Evolutionary conservation across 129 eudicot species (phyloP).

Genomic region (Helichrysum umbraculigerum): DNA sequence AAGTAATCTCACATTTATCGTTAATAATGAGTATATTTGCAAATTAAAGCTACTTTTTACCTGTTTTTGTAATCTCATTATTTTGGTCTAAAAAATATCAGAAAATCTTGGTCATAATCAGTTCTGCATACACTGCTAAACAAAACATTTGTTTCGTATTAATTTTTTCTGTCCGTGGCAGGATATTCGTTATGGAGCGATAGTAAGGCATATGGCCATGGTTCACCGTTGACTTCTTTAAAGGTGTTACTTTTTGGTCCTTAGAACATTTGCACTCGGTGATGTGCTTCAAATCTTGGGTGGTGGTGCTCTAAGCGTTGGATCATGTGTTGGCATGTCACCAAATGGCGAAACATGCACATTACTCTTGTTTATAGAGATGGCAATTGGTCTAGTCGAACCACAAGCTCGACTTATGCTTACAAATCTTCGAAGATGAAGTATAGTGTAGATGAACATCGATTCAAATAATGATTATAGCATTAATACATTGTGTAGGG

Average conservation of each 20-base stretch:
- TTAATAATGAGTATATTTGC: too few species aligned
- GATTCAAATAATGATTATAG: constrained; percentile 20
- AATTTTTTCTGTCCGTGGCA: constrained; percentile 24
- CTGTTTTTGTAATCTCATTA: background rate
- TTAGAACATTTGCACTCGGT: constrained; percentile 30
- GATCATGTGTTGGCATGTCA: constrained; percentile 12
- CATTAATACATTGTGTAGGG: constrained; percentile 23
- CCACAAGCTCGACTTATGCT: constrained; percentile 9
- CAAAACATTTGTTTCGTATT: background rate
- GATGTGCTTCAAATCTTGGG: constrained; percentile 15
- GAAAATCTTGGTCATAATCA: background rate
- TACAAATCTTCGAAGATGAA: constrained; percentile 28
- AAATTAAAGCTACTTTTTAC: background rate
- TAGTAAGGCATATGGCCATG: constrained; percentile 64
- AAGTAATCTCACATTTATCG: too few species aligned
- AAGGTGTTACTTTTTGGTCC: constrained; percentile 68
- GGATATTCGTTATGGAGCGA: constrained; percentile 86
- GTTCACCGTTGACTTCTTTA: constrained; percentile 69
- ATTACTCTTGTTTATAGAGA: constrained; percentile 6
- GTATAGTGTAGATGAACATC: constrained; percentile 22
- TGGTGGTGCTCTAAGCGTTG: constrained; percentile 17
- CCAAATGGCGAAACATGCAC: constrained; percentile 3
- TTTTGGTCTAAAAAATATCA: background rate
- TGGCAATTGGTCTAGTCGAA: constrained; percentile 5
- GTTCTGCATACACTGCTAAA: background rate